Base-by-base conservation (phyloP, 768 basidiomycete species). In the Amanita polypyramis region DNA sequence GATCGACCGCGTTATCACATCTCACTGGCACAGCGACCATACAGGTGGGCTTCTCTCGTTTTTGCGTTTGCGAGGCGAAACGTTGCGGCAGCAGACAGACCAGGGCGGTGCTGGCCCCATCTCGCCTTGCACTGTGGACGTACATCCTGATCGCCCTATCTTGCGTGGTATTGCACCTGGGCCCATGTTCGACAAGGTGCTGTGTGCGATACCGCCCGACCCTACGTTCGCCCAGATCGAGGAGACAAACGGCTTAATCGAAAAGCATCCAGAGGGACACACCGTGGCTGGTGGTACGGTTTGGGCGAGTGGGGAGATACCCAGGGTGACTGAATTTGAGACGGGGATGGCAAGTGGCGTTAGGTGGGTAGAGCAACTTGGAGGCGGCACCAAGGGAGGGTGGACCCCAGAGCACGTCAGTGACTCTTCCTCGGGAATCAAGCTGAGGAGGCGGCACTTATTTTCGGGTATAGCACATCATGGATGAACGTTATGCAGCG, bases 221-320 rank as follows among this genome's bases (percentile, higher is more conserved):
- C 90, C 89, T 11, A 76, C 77, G 5, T 83, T 89, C 52, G 75
- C 77, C 33, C 69, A 76, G 58, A 82, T 93, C 36, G 62, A 72
- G 53, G 58, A 56, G 4, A 67, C 67, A 0, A 77, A 80, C 3
- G 90, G 76, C 4, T 56, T 59, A 1, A 67, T 86, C 9, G 79
- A 82, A 57, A 72, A 60, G 56, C 74, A 78, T 50, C 56, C 55
- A 0, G 72, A 80, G 35, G 78, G 73, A n/a, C 89, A 93, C 59
- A 63, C 68, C 4, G 74, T 90, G 44, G 78, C 82, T 2, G 75
- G 65, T 7, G 75, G 69, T 4, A 75, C 76, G 5, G 68, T 89
- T 15, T 89, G 77, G 65, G 78, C 91, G 10, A 91, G 89, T 58
- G 88, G 88, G 1, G 82, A 85, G 62, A 85, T 93, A 45, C 80